Conservation (phyloP, 2,329 filamentous ascomycete genomes). For the Botryotinia calthae region DNA sequence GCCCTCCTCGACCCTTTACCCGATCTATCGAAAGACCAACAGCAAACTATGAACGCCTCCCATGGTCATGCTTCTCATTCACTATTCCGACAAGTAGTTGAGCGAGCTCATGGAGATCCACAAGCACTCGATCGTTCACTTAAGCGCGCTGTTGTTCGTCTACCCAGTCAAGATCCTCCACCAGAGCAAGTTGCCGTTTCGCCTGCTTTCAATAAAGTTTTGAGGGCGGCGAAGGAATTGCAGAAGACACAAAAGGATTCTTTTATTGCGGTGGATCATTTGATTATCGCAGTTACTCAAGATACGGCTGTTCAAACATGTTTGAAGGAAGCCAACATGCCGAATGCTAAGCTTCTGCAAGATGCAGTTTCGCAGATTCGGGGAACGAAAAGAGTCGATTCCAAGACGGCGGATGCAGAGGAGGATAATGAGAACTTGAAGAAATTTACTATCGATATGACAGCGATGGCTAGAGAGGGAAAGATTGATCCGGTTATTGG, state of each 20-base stretch:
- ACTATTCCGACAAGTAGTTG: constrained; percentile 92
- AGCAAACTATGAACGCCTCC: constrained; percentile 61
- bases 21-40: constrained; percentile 78
- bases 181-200: constrained; percentile 84
- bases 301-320: constrained; percentile 70
- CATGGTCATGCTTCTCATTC: constrained; percentile 61
- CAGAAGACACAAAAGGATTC: constrained; percentile 98
- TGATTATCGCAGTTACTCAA: constrained; percentile 82
- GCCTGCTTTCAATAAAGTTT: constrained; percentile 75
- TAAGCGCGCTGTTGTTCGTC: constrained; percentile 86
- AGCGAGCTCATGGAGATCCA: constrained; percentile 88
- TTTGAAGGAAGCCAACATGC: constrained; percentile 83
- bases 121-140: constrained; percentile 84
- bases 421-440: constrained; percentile 91
- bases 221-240: constrained; percentile 81
- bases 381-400: constrained; percentile 90
- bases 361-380: constrained; percentile 88
- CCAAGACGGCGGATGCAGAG: constrained; percentile 91
- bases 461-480: constrained; percentile 89
- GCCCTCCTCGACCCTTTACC: constrained; percentile 73
- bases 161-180: constrained; percentile 92
- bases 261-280: constrained; percentile 90
- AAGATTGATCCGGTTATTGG: constrained; percentile 98
- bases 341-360: constrained; percentile 86
- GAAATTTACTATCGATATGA: constrained; percentile 99